A percentile compares a stretch with the other conserved stretches of the same genome.
Conservation (phyloP, 208 protist genomes). For the Sergeia podlipaevii region DNA sequence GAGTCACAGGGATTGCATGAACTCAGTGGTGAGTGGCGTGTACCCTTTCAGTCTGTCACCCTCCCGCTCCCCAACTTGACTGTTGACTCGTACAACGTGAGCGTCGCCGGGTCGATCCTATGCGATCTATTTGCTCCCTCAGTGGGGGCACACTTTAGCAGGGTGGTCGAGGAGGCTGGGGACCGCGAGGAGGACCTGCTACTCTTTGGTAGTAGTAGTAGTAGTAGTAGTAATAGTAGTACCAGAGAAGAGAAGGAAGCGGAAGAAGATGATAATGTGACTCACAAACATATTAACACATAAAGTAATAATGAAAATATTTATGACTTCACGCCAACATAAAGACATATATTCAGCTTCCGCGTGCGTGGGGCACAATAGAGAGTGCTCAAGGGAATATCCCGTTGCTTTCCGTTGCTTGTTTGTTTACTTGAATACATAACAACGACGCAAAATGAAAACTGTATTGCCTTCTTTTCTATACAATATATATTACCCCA, state of each 20-base stretch:
- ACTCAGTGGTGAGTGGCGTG: conserved; percentile 45
- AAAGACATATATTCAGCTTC: no score
- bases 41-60: conserved; percentile 58
- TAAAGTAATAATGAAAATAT: no score
- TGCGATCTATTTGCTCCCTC: conserved; percentile 60
- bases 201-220: conserved; percentile 5
- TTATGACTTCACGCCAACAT: no score
- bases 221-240: conserved; percentile 2
- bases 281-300: no score
- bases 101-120: conserved; percentile 71
- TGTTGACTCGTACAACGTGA: conserved; percentile 81
- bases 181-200: conserved; percentile 3
- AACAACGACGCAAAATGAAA: no score
- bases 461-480: no score
- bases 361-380: no score
- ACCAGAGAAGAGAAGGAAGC: not conserved
- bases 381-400: no score
- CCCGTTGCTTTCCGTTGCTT: no score
- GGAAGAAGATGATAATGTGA: no score
- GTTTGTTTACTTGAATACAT: no score
- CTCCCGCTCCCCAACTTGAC: conserved; percentile 64
- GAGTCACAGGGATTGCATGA: conserved; percentile 60
- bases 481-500: no score
- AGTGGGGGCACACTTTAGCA: conserved; percentile 39
- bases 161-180: conserved; percentile 7